Base-by-base conservation (phyloP, 441 rosid genomes). In the Daphne laureola region DNA sequence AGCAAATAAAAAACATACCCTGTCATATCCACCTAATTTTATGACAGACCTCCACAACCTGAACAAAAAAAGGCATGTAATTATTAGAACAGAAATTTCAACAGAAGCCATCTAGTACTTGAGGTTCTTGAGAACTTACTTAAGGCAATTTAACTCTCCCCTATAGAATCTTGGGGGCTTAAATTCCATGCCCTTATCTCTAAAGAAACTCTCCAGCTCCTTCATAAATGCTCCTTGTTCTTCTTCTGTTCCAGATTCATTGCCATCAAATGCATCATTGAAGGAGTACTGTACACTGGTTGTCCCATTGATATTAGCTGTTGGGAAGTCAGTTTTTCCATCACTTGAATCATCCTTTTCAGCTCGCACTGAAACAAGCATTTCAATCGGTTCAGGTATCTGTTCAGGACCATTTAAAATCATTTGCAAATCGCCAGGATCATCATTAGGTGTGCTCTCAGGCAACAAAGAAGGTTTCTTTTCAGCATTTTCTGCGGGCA, bases 91-190 rank as follows among this genome's bases (percentile, higher is more conserved):
- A 54, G 49, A 26, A 46, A 49, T 36, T 42, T 55, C 14, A 13
- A 14, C 43, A 52, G 31, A 58, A 38, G 4, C 11, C 53, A 38
- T 55, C 46, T 46, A 58, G 38, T 31, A 55, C 53, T 31, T 45
- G 51, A 55, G 41, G 55, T 65, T 50, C 21, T 8, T 51, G 51
- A 35, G 35, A 62, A 70, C 81, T 72, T 73, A 84, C 92, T 84
- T 81, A 15, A 84, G 84, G 68, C 84, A 84, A 71, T 84, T 84
- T 58, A 84, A 69, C 18, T 75, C 82, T 60, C 79, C 86, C 55
- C 92, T 86, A 54, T 81, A 81, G 70, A 84, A 84, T 64, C 79
- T 84, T 43, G 88, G 92, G 63, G 92, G 86, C 60, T 75, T 84
- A 68, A 84, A 84, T 31, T 81, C 92, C 81, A 79, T 65, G 61